These are phyloP conservation scores for Centrapalus pauciflorus DNA, from an alignment of 129 eudicot genomes.

Conservation along the genomic window DNA sequence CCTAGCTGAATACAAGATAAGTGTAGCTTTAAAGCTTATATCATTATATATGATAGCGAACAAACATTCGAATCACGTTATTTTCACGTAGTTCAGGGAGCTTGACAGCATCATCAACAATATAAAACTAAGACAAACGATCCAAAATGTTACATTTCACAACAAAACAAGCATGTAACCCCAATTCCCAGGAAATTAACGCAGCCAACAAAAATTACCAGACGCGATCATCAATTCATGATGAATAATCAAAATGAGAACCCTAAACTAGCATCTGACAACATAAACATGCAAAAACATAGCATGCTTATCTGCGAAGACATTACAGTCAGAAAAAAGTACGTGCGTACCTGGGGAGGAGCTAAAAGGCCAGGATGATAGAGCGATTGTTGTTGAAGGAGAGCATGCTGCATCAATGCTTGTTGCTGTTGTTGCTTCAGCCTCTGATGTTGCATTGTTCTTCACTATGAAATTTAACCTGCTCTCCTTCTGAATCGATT, in stretches of 20 bases:
- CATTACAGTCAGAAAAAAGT: not conserved
- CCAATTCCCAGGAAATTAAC: not conserved
- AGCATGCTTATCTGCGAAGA: not conserved
- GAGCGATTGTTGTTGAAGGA: conserved; percentile 81
- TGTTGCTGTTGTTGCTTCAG: conserved; percentile 70
- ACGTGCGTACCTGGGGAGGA: conserved; percentile 55
- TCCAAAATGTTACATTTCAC: conserved; percentile 5
- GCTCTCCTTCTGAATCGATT: conserved; percentile 13
- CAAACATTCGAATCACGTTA: not conserved
- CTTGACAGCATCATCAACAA: not conserved
- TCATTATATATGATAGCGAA: not conserved
- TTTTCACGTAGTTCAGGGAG: not conserved
- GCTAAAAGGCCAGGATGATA: conserved; percentile 77
- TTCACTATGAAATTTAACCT: not conserved
- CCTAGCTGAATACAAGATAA: not conserved
- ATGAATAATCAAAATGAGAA: not conserved
- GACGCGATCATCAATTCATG: conserved; percentile 7
- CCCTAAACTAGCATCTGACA: not conserved
- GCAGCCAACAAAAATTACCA: not conserved
- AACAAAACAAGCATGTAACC: not conserved
- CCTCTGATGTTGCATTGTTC: conserved; percentile 49
- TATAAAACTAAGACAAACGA: not conserved
- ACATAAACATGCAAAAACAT: not conserved
- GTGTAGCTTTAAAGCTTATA: not conserved
- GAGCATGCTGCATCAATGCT: conserved; percentile 85